These are phyloP conservation scores for Bolboschoenus planiculmis DNA, from an alignment of 176 grass and related monocot genomes.

Conservation along the genomic window DNA sequence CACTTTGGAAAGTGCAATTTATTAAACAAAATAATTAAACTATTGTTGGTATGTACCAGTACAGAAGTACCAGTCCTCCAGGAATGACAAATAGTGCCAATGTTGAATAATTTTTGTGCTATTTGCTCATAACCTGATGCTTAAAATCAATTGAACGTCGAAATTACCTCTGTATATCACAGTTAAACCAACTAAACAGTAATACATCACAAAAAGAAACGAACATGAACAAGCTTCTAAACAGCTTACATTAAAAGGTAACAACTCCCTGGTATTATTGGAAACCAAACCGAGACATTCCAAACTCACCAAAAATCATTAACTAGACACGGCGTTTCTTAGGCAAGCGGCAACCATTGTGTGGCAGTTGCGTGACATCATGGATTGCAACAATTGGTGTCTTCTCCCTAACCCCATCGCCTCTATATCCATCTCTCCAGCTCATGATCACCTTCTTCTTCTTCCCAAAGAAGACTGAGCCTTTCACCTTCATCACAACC, in stretches of 20 bases:
- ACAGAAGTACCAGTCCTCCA: neutral
- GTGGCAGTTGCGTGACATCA: conserved; percentile 12
- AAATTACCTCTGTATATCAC: neutral
- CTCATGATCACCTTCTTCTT: conserved; percentile 17
- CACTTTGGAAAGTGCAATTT: neutral
- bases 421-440: conserved; percentile 15
- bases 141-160: neutral
- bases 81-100: no score
- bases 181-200: neutral
- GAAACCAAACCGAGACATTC: neutral
- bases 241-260: neutral
- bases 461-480: neutral
- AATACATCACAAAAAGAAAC: neutral
- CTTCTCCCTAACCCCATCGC: neutral
- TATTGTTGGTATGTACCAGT: neutral
- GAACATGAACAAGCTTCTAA: neutral
- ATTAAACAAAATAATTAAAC: neutral
- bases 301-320: neutral
- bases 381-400: conserved; percentile 20
- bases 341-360: conserved; percentile 17
- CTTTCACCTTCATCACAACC: conserved; percentile 17
- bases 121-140: neutral
- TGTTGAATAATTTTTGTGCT: neutral
- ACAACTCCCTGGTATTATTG: neutral
- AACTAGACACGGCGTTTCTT: conserved; percentile 12